phyloP scores from a whole-genome alignment of 768 basidiomycete genomes.

The Termitomyces sp. region DNA sequence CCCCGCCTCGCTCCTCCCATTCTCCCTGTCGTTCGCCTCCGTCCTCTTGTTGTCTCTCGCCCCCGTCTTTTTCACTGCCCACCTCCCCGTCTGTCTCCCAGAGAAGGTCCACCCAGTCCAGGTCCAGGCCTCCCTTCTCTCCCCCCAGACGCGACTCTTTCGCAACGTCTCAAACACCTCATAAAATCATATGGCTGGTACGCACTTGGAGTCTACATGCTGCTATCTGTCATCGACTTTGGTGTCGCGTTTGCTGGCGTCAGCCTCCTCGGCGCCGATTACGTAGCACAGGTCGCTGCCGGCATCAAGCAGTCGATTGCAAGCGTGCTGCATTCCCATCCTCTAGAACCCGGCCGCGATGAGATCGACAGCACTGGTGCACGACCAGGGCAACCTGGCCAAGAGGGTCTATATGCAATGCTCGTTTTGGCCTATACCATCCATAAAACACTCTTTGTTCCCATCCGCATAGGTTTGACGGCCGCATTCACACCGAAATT shows the following conservation, averaged over 20 bases:
- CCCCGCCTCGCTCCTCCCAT: constrained; percentile 44
- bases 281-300: constrained; percentile 66
- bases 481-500: constrained; percentile 79
- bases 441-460: constrained; percentile 92
- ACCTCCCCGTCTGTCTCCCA: constrained; percentile 36
- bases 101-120: constrained; percentile 25
- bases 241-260: constrained; percentile 78
- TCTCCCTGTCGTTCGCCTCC: constrained; percentile 37
- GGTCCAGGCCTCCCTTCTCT: constrained; percentile 24
- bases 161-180: constrained; percentile 72
- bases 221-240: constrained; percentile 76
- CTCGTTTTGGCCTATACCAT: constrained; percentile 88
- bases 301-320: constrained; percentile 46
- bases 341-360: constrained; percentile 63
- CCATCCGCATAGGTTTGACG: constrained; percentile 84
- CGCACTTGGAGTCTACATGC: constrained; percentile 84
- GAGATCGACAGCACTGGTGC: constrained; percentile 44
- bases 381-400: constrained; percentile 26
- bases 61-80: constrained; percentile 43
- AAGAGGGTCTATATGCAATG: constrained; percentile 87
- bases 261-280: constrained; percentile 85
- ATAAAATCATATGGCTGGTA: constrained; percentile 95
- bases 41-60: constrained; percentile 20
- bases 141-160: constrained; percentile 50
- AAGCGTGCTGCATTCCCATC: constrained; percentile 40